Conservation (phyloP, 805 yeast species). For the Candida quercuum region DNA sequence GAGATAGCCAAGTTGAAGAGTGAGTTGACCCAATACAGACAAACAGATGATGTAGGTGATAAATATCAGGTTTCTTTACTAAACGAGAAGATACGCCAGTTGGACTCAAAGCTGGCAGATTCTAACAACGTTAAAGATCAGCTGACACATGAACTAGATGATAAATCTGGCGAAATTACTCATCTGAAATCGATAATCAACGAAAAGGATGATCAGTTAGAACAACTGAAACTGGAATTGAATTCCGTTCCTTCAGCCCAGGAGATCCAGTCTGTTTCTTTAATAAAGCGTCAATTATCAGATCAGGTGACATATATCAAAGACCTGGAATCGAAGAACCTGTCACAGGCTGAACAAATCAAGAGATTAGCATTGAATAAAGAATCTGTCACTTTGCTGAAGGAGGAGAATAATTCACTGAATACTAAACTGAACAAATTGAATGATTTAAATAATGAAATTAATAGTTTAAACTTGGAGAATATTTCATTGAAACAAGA, state of each 20-base stretch:
- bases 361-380: constrained; percentile 42
- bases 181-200: background rate
- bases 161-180: constrained; percentile 19
- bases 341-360: constrained; percentile 48
- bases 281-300: constrained; percentile 25
- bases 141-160: constrained; percentile 22
- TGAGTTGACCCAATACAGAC: constrained; percentile 22
- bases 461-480: constrained; percentile 45
- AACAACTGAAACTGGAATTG: constrained; percentile 26
- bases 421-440: constrained; percentile 31
- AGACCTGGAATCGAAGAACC: constrained; percentile 45
- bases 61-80: no score
- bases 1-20: constrained; percentile 31
- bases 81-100: constrained; percentile 14
- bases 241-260: constrained; percentile 33
- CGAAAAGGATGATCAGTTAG: constrained; percentile 23
- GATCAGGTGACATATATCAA: constrained; percentile 41
- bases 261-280: constrained; percentile 28
- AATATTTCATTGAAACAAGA: constrained; percentile 42
- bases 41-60: constrained; percentile 9
- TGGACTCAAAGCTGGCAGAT: constrained; percentile 16
- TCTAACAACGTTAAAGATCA: constrained; percentile 16
- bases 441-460: constrained; percentile 38
- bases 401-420: constrained; percentile 47
- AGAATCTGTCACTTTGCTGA: constrained; percentile 42